Base-by-base conservation (phyloP, 306 rosid genomes). In the Quercus wislizeni region DNA sequence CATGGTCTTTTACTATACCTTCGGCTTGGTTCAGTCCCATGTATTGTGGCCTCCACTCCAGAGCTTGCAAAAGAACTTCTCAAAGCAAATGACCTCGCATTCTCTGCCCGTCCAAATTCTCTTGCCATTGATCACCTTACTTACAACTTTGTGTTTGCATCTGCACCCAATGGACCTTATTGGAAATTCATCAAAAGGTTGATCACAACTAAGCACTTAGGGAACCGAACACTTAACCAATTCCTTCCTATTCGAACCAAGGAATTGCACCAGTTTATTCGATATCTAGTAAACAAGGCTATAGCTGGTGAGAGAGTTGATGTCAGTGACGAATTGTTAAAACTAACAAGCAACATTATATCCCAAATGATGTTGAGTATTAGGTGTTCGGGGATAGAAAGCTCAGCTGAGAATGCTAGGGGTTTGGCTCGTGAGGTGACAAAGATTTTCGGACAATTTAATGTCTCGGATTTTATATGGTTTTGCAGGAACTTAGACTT, bases 1-100 rank as follows among this genome's bases (percentile, higher is more conserved):
- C 76, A 88, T 59, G 89, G 90, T 1, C 89, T 90, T 55, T 63
- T 90, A 17, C 7, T 90, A 19, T 71, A 58, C 41, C 87, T 90
- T 3, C 73, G 76, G 27, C 69, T 86, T 0, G 90, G 94, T 38
- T 86, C 80, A 0, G 71, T 67, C 5, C 31, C 27, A 2, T 80
- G 89, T 31, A 20, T 84, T 0, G 83, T 86, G 5, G 84, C 69
- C 2, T 80, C 63, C 58, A 74, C 84, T 0, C 84, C 90, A 8
- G 46, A 76, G 4, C 52, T 84, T 1, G 89, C 90, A 1, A 88
- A 79, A 70, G 80, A 86, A 31, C 46, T 88, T 71, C 90, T 90
- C 69, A 83, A 85, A 8, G 58, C 72, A 18, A 62, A 88, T 6
- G 90, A 88, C 55, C 84, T 82, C 12, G 5, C 72, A 1, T 83